Evolutionary conservation across 1,284 basidiomycete genomes (phyloP).

Genomic region (Vanrija sp.): DNA sequence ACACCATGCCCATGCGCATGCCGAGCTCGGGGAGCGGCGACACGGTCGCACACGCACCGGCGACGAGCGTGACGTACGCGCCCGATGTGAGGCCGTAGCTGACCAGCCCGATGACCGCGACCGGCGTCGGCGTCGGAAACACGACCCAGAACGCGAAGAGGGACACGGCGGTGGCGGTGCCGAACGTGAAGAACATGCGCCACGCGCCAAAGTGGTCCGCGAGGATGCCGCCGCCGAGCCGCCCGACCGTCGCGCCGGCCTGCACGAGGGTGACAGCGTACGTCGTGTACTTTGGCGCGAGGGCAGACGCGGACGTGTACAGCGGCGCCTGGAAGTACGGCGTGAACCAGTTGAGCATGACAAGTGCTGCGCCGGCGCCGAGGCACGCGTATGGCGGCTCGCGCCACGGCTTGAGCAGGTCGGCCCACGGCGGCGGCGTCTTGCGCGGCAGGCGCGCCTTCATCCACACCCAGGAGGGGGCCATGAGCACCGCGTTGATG

Average conservation of each 20-base stretch:
- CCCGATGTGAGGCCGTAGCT: slow-evolving; percentile 38
- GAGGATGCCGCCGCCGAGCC: slow-evolving; percentile 30
- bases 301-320: slow-evolving; percentile 24
- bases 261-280: slow-evolving; percentile 42
- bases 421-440: slow-evolving; percentile 30
- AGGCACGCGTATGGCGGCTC: slow-evolving; percentile 29
- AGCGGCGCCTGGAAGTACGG: slow-evolving; percentile 37
- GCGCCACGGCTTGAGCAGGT: slow-evolving; percentile 31
- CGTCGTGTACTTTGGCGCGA: slow-evolving; percentile 15
- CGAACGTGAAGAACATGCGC: slow-evolving; percentile 28
- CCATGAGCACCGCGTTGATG: slow-evolving; percentile 39
- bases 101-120: slow-evolving; percentile 36
- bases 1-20: slow-evolving; percentile 44
- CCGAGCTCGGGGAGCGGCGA: slow-evolving; percentile 44
- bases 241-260: slow-evolving; percentile 40
- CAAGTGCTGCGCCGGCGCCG: slow-evolving; percentile 24
- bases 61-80: slow-evolving; percentile 40
- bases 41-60: slow-evolving; percentile 37
- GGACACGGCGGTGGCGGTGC: slow-evolving; percentile 21
- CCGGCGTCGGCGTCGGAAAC: slow-evolving; percentile 20
- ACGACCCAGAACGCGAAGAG: slow-evolving; percentile 41
- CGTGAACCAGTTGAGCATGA: not conserved
- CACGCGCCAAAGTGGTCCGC: slow-evolving; percentile 42
- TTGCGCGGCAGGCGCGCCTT: slow-evolving; percentile 39
- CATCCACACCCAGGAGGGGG: slow-evolving; percentile 39